Percentiles rank a stretch among this genome's conserved stretches.
Evolutionary conservation across 345 rosid species (phyloP).

Genomic region (Gossypium sturtianum): DNA sequence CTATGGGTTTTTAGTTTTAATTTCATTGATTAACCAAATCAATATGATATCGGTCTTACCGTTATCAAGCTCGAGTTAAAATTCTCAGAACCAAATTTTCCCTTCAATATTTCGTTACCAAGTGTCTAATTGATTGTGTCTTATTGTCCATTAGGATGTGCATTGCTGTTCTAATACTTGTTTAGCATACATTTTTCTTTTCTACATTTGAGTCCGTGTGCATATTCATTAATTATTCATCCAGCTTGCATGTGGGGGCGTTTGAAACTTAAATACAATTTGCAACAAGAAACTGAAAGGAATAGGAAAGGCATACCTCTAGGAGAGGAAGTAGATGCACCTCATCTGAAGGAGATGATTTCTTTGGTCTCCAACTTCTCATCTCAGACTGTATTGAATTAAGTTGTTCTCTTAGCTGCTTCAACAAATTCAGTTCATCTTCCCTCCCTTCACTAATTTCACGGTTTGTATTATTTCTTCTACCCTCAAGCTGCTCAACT

Average conservation of each 20-base stretch:
- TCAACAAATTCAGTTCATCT: conserved; percentile 48
- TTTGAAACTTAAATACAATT: background rate
- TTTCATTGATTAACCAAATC: too few relatives aligned
- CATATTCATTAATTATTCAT: background rate
- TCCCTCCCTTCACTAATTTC: conserved; percentile 38
- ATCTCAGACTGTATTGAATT: conserved; percentile 55
- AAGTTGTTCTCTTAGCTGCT: conserved; percentile 61
- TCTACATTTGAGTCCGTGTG: too few relatives aligned
- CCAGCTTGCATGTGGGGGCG: background rate
- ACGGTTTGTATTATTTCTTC: conserved; percentile 21
- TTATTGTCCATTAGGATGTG: too few relatives aligned
- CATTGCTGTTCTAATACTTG: too few relatives aligned
- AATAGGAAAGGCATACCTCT: conserved; percentile 34
- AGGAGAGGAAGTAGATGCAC: conserved; percentile 22
- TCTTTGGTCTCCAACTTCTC: conserved; percentile 36
- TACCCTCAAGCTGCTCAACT: conserved; percentile 47
- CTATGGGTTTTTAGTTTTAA: background rate
- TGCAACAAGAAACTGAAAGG: background rate
- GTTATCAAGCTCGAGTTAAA: too few relatives aligned
- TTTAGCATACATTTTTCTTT: too few relatives aligned
- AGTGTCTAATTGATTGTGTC: too few relatives aligned
- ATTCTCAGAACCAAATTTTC: too few relatives aligned
- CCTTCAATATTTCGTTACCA: too few relatives aligned
- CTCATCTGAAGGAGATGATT: conserved; percentile 24
- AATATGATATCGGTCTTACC: too few relatives aligned